Percentiles rank a stretch among this genome's conserved stretches.
phyloP scores from a whole-genome alignment of 2,329 filamentous ascomycete species.

The Diaporthe australafricana region DNA sequence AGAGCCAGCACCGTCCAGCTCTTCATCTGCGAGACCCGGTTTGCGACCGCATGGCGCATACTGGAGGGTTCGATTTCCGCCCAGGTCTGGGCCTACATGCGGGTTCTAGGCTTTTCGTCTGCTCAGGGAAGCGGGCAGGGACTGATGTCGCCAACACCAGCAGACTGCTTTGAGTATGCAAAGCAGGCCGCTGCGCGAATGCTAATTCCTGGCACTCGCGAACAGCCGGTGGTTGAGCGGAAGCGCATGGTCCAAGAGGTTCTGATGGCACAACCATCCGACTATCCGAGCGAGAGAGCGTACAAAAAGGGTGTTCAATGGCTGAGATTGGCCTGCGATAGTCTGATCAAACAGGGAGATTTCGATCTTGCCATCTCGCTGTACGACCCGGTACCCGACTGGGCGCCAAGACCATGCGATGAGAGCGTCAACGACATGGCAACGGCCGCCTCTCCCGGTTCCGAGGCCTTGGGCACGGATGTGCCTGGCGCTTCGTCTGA shows the following conservation, averaged over 20 bases:
- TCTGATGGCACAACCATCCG: slow-evolving; percentile 19
- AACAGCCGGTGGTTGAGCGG: slow-evolving; percentile 37
- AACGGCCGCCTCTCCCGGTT: not conserved
- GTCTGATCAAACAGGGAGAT: slow-evolving; percentile 39
- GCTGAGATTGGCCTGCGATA: slow-evolving; percentile 36
- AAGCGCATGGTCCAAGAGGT: slow-evolving; percentile 39
- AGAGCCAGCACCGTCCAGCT: slow-evolving; percentile 38
- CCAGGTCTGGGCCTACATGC: slow-evolving; percentile 41
- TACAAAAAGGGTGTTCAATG: slow-evolving; percentile 37
- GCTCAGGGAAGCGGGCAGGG: slow-evolving; percentile 35
- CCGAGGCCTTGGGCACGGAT: not conserved
- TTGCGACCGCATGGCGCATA: slow-evolving; percentile 39
- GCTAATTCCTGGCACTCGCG: slow-evolving; percentile 30
- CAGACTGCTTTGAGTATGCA: slow-evolving; percentile 39
- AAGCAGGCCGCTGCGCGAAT: slow-evolving; percentile 36
- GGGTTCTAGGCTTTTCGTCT: slow-evolving; percentile 38
- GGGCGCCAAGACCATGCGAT: slow-evolving; percentile 34
- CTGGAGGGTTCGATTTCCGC: slow-evolving; percentile 39
- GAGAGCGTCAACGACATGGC: not conserved
- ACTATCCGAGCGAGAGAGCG: slow-evolving; percentile 36
- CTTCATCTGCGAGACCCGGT: slow-evolving; percentile 39
- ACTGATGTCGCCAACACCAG: slow-evolving; percentile 36
- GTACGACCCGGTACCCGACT: slow-evolving; percentile 39
- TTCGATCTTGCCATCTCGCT: slow-evolving; percentile 38
- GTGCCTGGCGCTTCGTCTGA: not conserved